Conservation (phyloP, 805 yeast species). For the Schwanniomyces yamadae region DNA sequence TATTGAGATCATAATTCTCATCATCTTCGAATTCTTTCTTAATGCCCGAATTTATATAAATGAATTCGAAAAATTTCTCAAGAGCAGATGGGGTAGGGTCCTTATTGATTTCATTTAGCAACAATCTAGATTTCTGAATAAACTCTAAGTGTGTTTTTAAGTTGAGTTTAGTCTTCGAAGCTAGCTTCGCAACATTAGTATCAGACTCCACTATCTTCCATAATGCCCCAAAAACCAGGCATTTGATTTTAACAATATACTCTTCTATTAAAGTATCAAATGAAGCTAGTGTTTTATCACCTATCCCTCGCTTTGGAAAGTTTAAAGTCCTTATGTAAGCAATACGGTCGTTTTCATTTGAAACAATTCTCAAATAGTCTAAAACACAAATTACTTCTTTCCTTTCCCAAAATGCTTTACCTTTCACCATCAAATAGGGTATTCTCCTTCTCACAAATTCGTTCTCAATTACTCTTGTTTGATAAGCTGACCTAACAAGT, state of each 20-base stretch:
- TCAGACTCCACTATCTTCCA: constrained; percentile 5
- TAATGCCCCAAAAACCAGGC: constrained; percentile 11
- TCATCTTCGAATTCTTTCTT: constrained; percentile 25
- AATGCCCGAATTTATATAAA: constrained; percentile 30
- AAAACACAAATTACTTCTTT: constrained; percentile 63
- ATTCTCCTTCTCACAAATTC: constrained; percentile 54
- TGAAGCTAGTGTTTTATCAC: constrained; percentile 47
- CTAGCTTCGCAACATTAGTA: constrained; percentile 8
- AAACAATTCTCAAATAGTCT: constrained; percentile 63
- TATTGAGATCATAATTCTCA: constrained; percentile 31
- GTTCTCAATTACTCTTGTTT: constrained; percentile 62
- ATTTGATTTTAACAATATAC: constrained; percentile 6
- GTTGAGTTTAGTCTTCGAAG: constrained; percentile 10
- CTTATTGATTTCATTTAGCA: constrained; percentile 10
- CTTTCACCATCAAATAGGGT: constrained; percentile 69
- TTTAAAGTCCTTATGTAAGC: constrained; percentile 60
- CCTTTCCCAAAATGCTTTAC: constrained; percentile 77
- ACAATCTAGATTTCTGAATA: constrained; percentile 19
- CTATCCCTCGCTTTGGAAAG: constrained; percentile 67
- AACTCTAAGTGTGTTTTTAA: constrained; percentile 27
- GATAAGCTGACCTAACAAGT: constrained; percentile 62
- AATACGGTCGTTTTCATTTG: constrained; percentile 55
- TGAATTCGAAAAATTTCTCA: constrained; percentile 18
- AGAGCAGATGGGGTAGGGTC: background rate
- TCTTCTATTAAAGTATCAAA: constrained; percentile 19